Percentiles rank a stretch among this genome's conserved stretches.
Evolutionary conservation across 2,329 filamentous ascomycete genomes (phyloP).

Genomic region (Cyphellophora attinorum): DNA sequence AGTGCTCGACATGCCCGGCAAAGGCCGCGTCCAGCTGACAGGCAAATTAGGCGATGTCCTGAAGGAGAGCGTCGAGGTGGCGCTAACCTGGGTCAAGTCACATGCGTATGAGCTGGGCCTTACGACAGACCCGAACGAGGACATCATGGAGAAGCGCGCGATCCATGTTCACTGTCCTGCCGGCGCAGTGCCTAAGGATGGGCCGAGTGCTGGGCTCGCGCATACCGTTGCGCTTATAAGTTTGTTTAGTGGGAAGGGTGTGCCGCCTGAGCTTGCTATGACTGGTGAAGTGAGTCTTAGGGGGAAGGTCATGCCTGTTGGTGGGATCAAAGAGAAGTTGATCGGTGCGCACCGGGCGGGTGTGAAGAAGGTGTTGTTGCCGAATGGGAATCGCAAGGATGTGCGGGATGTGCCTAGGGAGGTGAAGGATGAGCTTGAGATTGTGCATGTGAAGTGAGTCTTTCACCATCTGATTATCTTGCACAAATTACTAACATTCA

Average conservation of each 20-base stretch:
- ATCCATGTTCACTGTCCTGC: conserved; percentile 95
- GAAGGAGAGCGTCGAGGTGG: conserved; percentile 94
- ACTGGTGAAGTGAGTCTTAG: conserved; percentile 72
- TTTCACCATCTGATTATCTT: conserved; percentile 13
- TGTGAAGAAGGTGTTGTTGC: conserved; percentile 86
- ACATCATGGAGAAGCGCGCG: conserved; percentile 91
- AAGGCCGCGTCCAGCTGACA: conserved; percentile 84
- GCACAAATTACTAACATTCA: conserved; percentile 6
- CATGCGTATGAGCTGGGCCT: conserved; percentile 87
- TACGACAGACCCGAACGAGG: conserved; percentile 67
- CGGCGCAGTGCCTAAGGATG: conserved; percentile 91
- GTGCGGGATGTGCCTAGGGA: conserved; percentile 82
- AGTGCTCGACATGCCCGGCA: conserved; percentile 92
- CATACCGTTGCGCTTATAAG: conserved; percentile 91
- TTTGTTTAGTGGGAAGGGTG: conserved; percentile 73
- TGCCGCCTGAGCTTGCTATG: conserved; percentile 92
- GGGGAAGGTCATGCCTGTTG: conserved; percentile 84
- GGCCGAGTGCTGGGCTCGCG: conserved; percentile 72
- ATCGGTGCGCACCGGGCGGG: conserved; percentile 89
- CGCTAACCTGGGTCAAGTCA: conserved; percentile 91
- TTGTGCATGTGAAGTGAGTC: conserved; percentile 76
- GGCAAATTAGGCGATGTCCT: conserved; percentile 94
- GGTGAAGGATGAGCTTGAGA: conserved; percentile 76
- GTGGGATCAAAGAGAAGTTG: conserved; percentile 97
- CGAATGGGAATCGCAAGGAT: conserved; percentile 83